phyloP scores from a whole-genome alignment of 768 basidiomycete species.

The Inosperma sp. region DNA sequence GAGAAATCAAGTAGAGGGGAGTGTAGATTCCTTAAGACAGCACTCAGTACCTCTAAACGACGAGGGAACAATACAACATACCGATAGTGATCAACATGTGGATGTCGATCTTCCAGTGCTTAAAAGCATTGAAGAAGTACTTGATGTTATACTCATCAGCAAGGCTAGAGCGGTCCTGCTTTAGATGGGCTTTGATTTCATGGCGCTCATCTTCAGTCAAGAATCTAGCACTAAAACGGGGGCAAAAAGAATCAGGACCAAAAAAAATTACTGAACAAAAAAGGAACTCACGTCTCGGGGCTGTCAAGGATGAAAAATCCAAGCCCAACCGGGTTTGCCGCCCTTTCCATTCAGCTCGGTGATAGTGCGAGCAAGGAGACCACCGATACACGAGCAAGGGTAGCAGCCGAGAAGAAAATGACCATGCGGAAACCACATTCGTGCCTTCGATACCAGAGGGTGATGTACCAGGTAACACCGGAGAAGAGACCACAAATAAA shows the following conservation, averaged over 20 bases:
- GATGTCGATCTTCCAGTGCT: constrained; percentile 31
- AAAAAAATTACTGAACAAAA: background rate
- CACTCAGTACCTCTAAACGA: background rate
- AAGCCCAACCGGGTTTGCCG: constrained; percentile 27
- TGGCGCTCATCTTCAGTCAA: constrained; percentile 24
- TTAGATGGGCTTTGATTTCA: constrained; percentile 24
- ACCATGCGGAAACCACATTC: no score
- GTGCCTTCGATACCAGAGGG: no score
- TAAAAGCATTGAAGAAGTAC: constrained; percentile 23
- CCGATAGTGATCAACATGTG: constrained; percentile 30
- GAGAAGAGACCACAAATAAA: constrained; percentile 30
- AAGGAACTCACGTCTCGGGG: constrained; percentile 23
- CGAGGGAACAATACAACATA: constrained; percentile 5
- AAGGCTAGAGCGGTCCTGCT: constrained; percentile 23
- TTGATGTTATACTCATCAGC: constrained; percentile 26
- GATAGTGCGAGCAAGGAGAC: constrained; percentile 28
- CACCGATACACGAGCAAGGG: constrained; percentile 28
- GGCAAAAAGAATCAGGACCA: background rate
- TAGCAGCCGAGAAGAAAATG: no score
- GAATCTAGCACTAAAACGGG: no score
- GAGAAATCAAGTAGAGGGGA: no score
- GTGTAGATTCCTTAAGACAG: constrained; percentile 21
- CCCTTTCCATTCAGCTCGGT: constrained; percentile 25
- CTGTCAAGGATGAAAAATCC: constrained; percentile 30
- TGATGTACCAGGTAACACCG: no score